Evolutionary conservation across 345 rosid species (phyloP), one percentile per base, ranked within the genome.

Genomic region (Salix arbutifolia): DNA sequence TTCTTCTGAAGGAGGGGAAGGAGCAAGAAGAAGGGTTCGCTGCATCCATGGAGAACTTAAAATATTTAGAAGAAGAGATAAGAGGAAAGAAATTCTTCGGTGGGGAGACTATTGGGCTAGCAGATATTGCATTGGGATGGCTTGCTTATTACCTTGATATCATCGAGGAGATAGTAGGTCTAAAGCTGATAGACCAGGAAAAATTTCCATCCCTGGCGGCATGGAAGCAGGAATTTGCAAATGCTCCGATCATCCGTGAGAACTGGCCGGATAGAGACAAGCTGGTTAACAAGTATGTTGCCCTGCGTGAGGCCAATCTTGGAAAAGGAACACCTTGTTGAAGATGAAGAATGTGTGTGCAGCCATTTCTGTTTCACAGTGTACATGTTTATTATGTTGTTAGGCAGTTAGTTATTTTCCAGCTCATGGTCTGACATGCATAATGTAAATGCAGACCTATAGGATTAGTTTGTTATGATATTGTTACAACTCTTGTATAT

Each of bases 81-180:
- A 38, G 26, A 65, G 78, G 52, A 4, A 73, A 73, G 12, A 73
- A 40, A 62, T 62, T 40, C 38, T 73, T 73, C 28, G 76, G 76
- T 2, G 76, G 78, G 33, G 78, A 76, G 25, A 28, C 40, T 18
- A 68, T 76, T 35, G 78, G 78, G 38, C 8, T 53, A 18, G 72
- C 69, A 10, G 78, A 76, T 52, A 11, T 76, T 56, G 73, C 73
- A 67, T 38, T 76, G 19, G 78, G 78, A 13, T 76, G 78, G 78
- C 23, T 76, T 67, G 78, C 78, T 46, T 7, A 58, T n/a, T 38
- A 4, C 17, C 7, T 56, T 2, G 11, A n/a, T 52, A 52, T 68
- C 38, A 26, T 38, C 6, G 73, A 76, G 16, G 73, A 68, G 30
- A 26, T 56, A 5, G 8, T 17, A 16, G 67, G 69, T 40, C 6